Conservation (phyloP, 306 rosid species). For the Canavalia ensiformis region DNA sequence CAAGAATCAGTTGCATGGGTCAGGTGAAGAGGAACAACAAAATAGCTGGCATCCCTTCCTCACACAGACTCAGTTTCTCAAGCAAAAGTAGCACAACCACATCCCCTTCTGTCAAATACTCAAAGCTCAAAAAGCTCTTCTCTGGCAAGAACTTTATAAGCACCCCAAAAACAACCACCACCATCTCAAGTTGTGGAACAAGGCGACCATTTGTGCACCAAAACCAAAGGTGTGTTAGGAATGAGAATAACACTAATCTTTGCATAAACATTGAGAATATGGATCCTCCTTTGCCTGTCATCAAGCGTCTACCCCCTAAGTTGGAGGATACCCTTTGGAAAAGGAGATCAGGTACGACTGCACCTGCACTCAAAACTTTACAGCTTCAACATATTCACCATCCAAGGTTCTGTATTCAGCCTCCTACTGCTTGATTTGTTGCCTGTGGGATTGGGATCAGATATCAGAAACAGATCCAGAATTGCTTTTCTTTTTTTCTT, state of each 20-base stretch:
- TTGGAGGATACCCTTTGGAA: conserved; percentile 69
- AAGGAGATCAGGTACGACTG: conserved; percentile 74
- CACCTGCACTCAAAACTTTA: conserved; percentile 56
- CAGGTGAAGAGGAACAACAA: conserved; percentile 90
- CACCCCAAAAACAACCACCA: conserved; percentile 38
- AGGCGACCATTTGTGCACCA: conserved; percentile 39
- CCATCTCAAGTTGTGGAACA: conserved; percentile 41
- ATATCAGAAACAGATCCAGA: conserved; percentile 25
- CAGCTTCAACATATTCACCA: conserved; percentile 71
- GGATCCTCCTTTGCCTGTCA: conserved; percentile 87
- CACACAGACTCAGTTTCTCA: conserved; percentile 50
- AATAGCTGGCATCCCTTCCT: conserved; percentile 66
- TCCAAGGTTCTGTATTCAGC: conserved; percentile 57
- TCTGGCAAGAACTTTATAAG: conserved; percentile 61
- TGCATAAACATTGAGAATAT: conserved; percentile 56
- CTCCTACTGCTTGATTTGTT: conserved; percentile 65
- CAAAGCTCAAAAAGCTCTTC: conserved; percentile 80
- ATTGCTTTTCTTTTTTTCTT: neutral
- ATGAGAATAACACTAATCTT: conserved; percentile 41
- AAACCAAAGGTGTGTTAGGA: conserved; percentile 16
- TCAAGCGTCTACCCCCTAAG: conserved; percentile 47
- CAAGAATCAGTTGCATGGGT: conserved; percentile 94
- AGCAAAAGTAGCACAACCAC: conserved; percentile 38
- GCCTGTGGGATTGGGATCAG: conserved; percentile 8
- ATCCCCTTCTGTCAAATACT: conserved; percentile 58